Base-by-base conservation (phyloP, 805 yeast genomes). In the Danielia oregonensis region DNA sequence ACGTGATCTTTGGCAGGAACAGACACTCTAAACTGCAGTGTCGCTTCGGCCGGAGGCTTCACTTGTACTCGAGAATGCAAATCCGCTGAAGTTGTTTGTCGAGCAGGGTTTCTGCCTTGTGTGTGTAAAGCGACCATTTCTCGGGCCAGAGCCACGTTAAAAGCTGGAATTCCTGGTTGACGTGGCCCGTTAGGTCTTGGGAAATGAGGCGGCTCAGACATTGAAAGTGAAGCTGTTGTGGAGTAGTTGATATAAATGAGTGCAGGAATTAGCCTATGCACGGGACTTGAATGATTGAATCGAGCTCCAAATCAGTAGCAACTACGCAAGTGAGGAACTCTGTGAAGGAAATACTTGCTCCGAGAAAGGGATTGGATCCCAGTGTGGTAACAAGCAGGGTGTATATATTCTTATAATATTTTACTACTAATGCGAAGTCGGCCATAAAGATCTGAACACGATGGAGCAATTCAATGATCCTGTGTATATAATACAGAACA, bases 141-240 rank as follows among this genome's bases (percentile, higher is more conserved):
- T 36, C 88, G 64, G 2, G 91, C 91, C 17, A 73, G 57, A 41
- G 68, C 68, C 4, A 81, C 65, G 41, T 79, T 79, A 3, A 77
- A 62, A 0, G 81, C 76, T 24, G 68, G 64, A 21, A 81, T 74
- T 3, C 81, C 76, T 18, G 24, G 23, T 7, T 26, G 16, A 19
- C 22, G 9, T 19, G 22, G 22, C 9, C 22, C 22, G 6, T 6
- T 6, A 19, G 9, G 6, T 19, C 9, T 19, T 9, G 22, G 22
- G 22, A 19, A 19, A 7, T 19, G 6, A 9, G 22, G 22, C 6
- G 22, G 22, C 9, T 19, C 22, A 19, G 22, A 19, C 22, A 19
- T 19, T 6, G 22, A 19, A 9, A 19, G 22, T 19, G 22, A 19
- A 9, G 9, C 6, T 19, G n/a, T 19, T 19, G 22, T 19, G 22